These are phyloP conservation scores for Fusarium chaquense DNA, from an alignment of 2,329 filamentous ascomycete species.

Conservation along the genomic window DNA sequence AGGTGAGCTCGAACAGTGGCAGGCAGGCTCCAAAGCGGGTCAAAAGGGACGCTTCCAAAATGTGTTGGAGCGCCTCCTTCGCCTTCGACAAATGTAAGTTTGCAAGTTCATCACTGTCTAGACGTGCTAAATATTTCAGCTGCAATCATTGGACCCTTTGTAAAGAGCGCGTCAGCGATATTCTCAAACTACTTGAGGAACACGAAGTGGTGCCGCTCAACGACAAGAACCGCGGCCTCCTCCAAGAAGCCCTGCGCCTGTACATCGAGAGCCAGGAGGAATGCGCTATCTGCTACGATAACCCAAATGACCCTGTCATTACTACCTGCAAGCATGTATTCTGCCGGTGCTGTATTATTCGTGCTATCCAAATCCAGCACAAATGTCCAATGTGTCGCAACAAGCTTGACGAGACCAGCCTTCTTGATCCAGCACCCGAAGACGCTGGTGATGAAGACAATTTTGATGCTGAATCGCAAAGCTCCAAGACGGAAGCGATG, in stretches of 20 bases:
- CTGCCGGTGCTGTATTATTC: slow-evolving; percentile 78
- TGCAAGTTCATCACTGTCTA: too few relatives aligned
- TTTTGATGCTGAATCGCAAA: slow-evolving; percentile 73
- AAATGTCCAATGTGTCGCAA: slow-evolving; percentile 89
- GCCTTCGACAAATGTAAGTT: slow-evolving; percentile 77
- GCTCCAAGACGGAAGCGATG: slow-evolving; percentile 85
- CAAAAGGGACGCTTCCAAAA: slow-evolving; percentile 73
- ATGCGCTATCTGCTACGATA: slow-evolving; percentile 84
- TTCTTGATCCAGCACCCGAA: slow-evolving; percentile 74
- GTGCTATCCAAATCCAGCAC: slow-evolving; percentile 78
- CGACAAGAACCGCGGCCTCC: slow-evolving; percentile 75
- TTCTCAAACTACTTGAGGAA: slow-evolving; percentile 76
- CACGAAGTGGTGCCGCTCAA: slow-evolving; percentile 77
- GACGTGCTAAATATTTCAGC: slow-evolving; percentile 48
- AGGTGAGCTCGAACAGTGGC: slow-evolving; percentile 73
- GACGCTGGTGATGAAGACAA: slow-evolving; percentile 59
- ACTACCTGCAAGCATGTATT: slow-evolving; percentile 88
- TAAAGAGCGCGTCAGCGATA: slow-evolving; percentile 77
- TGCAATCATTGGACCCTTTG: slow-evolving; percentile 92
- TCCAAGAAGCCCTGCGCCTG: slow-evolving; percentile 81
- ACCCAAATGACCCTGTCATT: slow-evolving; percentile 79
- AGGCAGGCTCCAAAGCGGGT: slow-evolving; percentile 57
- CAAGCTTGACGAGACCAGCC: slow-evolving; percentile 68
- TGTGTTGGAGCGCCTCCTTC: slow-evolving; percentile 83
- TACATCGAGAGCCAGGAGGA: slow-evolving; percentile 85